phyloP scores from a whole-genome alignment of 2,329 filamentous ascomycete species.

The Chalaropsis thielavioides region DNA sequence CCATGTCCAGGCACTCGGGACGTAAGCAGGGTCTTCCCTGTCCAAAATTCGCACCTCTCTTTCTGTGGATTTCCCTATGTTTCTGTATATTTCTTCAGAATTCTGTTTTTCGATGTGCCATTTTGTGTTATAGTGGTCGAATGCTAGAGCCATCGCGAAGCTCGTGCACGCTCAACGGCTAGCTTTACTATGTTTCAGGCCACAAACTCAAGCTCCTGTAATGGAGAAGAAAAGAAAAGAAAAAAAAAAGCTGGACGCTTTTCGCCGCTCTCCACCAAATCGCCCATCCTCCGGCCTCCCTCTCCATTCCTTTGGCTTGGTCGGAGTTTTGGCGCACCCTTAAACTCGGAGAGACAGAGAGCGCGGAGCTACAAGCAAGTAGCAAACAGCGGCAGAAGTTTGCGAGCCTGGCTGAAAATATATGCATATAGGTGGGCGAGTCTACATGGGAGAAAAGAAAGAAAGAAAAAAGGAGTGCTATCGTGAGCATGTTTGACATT shows the following conservation, averaged over 20 bases:
- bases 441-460: no score
- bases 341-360: no score
- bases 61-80: background rate
- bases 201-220: background rate
- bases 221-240: background rate
- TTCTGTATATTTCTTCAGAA: background rate
- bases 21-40: background rate
- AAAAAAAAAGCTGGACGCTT: background rate
- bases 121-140: background rate
- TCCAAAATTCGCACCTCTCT: background rate
- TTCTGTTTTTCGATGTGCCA: background rate
- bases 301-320: no score
- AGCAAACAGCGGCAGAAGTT: no score
- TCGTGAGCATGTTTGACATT: background rate
- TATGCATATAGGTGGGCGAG: no score
- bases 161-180: background rate
- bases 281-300: no score
- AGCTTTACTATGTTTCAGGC: background rate
- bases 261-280: background rate
- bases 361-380: no score
- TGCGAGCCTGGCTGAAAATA: no score
- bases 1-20: constrained; percentile 3
- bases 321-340: no score
- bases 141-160: background rate
- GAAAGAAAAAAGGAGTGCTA: background rate